Evolutionary conservation across 495 filamentous ascomycete genomes (phyloP), one percentile per base, ranked within the genome.

Genomic region (Penicillium longicatenatum): DNA sequence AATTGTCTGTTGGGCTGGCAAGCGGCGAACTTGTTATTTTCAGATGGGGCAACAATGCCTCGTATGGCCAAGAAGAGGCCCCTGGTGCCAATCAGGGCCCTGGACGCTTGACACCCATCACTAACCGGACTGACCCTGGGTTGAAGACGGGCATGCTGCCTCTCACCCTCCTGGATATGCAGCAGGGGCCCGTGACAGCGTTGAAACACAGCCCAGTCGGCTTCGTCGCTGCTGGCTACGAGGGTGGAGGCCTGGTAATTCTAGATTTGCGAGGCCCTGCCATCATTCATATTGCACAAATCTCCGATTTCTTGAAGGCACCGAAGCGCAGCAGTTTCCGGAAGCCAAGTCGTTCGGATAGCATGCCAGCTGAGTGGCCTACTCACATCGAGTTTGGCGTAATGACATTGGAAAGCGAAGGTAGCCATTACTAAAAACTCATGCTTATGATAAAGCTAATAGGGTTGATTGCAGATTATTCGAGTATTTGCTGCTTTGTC

Each of bases 401-500:
- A 29, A 87, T 98, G 85, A 94, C 88, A 12, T 76, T 97, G 19
- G 94, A 98, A 44, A 90, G 88, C 0, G 93, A 97, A 72, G 83
- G 84, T 86, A 72, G 58, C 63, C 16, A 22, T 30, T 17, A 10
- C 46, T 26, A 24, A n/a, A 45, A n/a, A 39, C n/a, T 6, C n/a
- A 9, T 22, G 3, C 21, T 2, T 11, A 46, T 4, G 14, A 33
- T 16, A 45, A 21, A 53, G 58, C 71, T 74, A 57, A 76, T 48
- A 8, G 6, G 48, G 30, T 37, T 22, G 12, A 47, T 26, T 54
- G 11, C 51, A 84, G 88, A 90, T 59, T 98, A 96, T 65, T 97
- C 93, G 7, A 96, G 90, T 62, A 96, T 98, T 53, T 85, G 88
- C 46, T 88, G 93, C 61, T 96, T 97, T 64, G 88, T 94, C 4